These are phyloP conservation scores for Claviceps sp. DNA, from an alignment of 2,329 filamentous ascomycete species.

Conservation along the genomic window DNA sequence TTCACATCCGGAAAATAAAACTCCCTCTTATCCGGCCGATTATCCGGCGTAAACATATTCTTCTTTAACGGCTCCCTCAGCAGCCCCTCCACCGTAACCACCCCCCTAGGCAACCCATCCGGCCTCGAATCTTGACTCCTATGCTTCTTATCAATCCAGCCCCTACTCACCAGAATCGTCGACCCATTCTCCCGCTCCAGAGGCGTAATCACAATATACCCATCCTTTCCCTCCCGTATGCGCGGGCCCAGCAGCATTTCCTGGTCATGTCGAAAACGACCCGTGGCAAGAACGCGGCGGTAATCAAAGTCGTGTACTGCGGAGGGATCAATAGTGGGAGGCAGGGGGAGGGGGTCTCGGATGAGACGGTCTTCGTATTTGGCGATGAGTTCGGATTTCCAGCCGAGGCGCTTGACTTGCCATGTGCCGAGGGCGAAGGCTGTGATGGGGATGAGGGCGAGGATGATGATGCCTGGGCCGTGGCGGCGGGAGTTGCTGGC, in stretches of 20 bases:
- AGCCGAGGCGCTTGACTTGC: conserved; percentile 85
- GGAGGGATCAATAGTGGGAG: conserved; percentile 67
- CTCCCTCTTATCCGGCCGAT: conserved; percentile 66
- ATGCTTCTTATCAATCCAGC: conserved; percentile 77
- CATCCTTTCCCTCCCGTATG: conserved; percentile 77
- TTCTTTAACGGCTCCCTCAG: conserved; percentile 87
- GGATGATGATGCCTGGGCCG: conserved; percentile 66
- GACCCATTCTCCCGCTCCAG: conserved; percentile 56
- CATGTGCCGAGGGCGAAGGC: conserved; percentile 85
- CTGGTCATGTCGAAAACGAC: conserved; percentile 68
- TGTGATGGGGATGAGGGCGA: conserved; percentile 80
- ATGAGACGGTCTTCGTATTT: conserved; percentile 86
- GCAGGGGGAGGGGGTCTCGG: conserved; percentile 72
- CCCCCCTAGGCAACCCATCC: conserved; percentile 52
- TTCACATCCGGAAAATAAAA: conserved; percentile 93
- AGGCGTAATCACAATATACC: conserved; percentile 84
- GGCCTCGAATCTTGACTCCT: conserved; percentile 51
- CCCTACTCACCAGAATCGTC: conserved; percentile 76
- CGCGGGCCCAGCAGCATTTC: conserved; percentile 95
- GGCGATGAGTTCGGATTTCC: conserved; percentile 88
- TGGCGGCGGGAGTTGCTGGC: conserved; percentile 49
- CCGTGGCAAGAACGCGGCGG: conserved; percentile 64
- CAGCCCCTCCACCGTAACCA: conserved; percentile 71
- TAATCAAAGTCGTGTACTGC: conserved; percentile 86
- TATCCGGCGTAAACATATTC: conserved; percentile 93